Percentiles rank a stretch among this genome's conserved stretches.
Evolutionary conservation across 179 eudicot genomes (phyloP).

Genomic region (Beta lomatogona): DNA sequence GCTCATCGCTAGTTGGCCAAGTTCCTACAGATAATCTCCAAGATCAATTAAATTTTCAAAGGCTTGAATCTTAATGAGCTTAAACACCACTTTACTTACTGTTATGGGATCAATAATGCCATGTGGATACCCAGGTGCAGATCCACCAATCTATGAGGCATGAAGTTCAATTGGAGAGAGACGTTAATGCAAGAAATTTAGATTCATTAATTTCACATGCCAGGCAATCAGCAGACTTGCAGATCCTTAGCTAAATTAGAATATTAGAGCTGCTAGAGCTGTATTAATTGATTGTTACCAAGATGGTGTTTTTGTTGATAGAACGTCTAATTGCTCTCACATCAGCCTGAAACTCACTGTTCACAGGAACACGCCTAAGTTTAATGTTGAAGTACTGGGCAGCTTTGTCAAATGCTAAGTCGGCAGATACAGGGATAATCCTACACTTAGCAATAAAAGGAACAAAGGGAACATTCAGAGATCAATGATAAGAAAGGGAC

Average conservation of each 20-base stretch:
- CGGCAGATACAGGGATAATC: slow-evolving; percentile 95
- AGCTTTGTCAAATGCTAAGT: slow-evolving; percentile 99
- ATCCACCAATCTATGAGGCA: slow-evolving; percentile 71
- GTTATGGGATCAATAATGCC: slow-evolving; percentile 90
- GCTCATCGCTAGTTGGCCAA: slow-evolving; percentile 61
- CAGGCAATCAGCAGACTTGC: neutral
- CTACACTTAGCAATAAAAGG: slow-evolving; percentile 39
- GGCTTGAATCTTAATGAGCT: slow-evolving; percentile 1
- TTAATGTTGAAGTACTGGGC: slow-evolving; percentile 92
- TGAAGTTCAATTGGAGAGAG: neutral
- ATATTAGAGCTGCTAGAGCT: neutral
- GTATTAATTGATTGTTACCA: slow-evolving; percentile 46
- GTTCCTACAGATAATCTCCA: slow-evolving; percentile 50
- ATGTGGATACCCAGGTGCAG: slow-evolving; percentile 94
- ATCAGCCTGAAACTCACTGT: slow-evolving; percentile 73
- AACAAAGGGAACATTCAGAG: neutral
- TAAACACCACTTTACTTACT: slow-evolving; percentile 39
- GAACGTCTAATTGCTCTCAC: slow-evolving; percentile 65
- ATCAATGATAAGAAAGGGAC: neutral
- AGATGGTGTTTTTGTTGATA: slow-evolving; percentile 76
- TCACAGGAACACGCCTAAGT: slow-evolving; percentile 89
- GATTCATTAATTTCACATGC: neutral
- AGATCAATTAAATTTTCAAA: slow-evolving; percentile 14
- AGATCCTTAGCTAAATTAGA: neutral
- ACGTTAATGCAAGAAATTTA: slow-evolving; percentile 1